Base-by-base conservation (phyloP, 1,139 yeast species). In the Protomyces gravidus region DNA sequence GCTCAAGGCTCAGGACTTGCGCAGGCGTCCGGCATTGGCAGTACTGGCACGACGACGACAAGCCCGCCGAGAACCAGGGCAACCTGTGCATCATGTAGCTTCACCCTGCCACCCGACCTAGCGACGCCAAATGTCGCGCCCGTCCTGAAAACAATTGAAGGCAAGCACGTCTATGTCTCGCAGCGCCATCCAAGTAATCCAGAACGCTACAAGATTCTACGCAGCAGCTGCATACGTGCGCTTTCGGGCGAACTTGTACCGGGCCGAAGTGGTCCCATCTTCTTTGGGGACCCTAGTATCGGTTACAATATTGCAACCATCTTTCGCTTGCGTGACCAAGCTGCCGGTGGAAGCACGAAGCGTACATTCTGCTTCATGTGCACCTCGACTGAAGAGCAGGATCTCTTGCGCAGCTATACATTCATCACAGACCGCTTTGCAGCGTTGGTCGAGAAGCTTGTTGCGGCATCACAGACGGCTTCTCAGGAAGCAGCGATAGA, bases 341-440 rank as follows among this genome's bases (percentile, higher is more conserved):
- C 82, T 58, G 90, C 95, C 0, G 76, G 95, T 60, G 95, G 95
- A 0, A 83, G 86, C 4, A 92, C 85, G 67, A 73, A 95, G 60
- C 79, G 86, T 61, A 87, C 86, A 67, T 78, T 88, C 2, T 70
- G 86, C 23, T 78, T 86, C 65, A 53, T 53, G 58, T 85, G 59
- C 30, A 48, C 59, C 28, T 27, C 45, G n/a, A 28, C 59, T 11
- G 46, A 40, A 15, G 53, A 48, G 21, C 59, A 55, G 23, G 53
- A 36, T 25, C 26, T 49, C 25, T 19, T 48, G 45, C 48, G 48
- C 51, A 33, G 46, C 39, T 55, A 51, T 51, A 48, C 59, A 19
- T 55, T 55, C 45, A 42, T 55, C 42, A 55, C 59, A 15, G 53
- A 55, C 15, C 59, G 59, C 4, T 55, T 55, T 36, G 42, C 30